These are phyloP conservation scores for Tylopilus sp. DNA, from an alignment of 768 basidiomycete genomes.

Conservation along the genomic window DNA sequence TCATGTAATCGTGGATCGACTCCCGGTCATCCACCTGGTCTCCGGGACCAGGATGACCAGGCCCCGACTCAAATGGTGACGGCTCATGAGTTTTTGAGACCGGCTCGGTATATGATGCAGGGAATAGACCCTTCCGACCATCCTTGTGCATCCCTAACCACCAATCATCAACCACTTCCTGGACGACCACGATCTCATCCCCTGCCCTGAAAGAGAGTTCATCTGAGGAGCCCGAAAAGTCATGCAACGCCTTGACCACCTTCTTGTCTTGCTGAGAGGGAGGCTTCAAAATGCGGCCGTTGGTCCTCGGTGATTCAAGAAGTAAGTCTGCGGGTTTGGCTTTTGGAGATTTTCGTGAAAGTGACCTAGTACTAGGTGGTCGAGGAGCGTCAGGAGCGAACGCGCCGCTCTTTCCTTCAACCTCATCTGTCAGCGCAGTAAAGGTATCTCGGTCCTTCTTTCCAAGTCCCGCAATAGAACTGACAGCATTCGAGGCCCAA, in stretches of 20 bases:
- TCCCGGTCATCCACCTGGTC: slow-evolving; percentile 26
- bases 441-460: slow-evolving; percentile 65
- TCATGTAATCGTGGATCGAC: slow-evolving; percentile 14
- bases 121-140: slow-evolving; percentile 78
- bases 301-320: slow-evolving; percentile 25
- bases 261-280: slow-evolving; percentile 49
- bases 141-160: slow-evolving; percentile 74
- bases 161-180: slow-evolving; percentile 86
- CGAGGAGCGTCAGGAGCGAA: slow-evolving; percentile 27
- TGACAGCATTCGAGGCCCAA: slow-evolving; percentile 69
- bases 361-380: slow-evolving; percentile 36
- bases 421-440: slow-evolving; percentile 49
- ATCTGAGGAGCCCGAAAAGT: slow-evolving; percentile 71
- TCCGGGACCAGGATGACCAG: slow-evolving; percentile 9
- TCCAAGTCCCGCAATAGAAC: slow-evolving; percentile 52
- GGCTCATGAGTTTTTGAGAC: slow-evolving; percentile 20
- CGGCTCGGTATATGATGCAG: slow-evolving; percentile 66
- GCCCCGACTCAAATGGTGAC: slow-evolving; percentile 33
- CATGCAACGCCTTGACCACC: slow-evolving; percentile 66
- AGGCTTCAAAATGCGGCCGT: slow-evolving; percentile 47
- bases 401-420: slow-evolving; percentile 27
- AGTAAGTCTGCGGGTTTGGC: slow-evolving; percentile 21
- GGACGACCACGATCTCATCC: slow-evolving; percentile 70
- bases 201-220: slow-evolving; percentile 76
- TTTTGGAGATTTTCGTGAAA: slow-evolving; percentile 28